phyloP scores from a whole-genome alignment of 164 flowering plant genomes.

The Liriodendron chinense region DNA sequence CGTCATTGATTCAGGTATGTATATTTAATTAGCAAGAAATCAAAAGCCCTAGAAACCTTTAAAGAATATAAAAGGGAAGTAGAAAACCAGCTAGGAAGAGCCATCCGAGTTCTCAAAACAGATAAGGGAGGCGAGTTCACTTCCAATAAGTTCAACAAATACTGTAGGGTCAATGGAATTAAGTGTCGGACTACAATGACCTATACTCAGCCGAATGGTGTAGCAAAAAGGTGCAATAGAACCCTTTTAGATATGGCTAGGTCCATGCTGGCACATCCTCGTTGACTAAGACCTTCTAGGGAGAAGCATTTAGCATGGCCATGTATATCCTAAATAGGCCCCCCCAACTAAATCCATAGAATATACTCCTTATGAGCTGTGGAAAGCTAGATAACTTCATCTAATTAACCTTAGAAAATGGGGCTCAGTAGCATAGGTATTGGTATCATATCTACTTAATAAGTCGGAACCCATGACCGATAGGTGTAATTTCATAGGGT shows the following conservation, averaged over 20 bases:
- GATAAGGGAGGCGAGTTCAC: neutral
- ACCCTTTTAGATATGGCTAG: neutral
- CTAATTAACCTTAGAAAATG: neutral
- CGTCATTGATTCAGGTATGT: neutral
- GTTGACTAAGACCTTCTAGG: neutral
- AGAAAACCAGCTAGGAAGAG: neutral
- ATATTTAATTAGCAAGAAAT: neutral
- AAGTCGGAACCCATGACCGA: too few relatives aligned
- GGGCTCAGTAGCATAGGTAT: too few relatives aligned
- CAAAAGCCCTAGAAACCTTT: neutral
- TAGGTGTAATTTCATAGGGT: too few relatives aligned
- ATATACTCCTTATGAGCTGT: neutral
- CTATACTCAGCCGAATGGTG: neutral
- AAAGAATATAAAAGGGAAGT: neutral
- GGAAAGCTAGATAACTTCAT: neutral
- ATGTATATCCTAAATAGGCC: too few relatives aligned
- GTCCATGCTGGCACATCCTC: neutral
- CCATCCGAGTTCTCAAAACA: neutral
- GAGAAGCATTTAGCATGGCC: neutral
- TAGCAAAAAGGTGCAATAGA: neutral
- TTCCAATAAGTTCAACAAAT: neutral
- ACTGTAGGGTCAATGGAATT: neutral
- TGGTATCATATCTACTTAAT: too few relatives aligned
- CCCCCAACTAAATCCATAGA: neutral
- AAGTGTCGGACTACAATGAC: neutral